phyloP scores from a whole-genome alignment of 495 filamentous ascomycete species.

The Aspergillus panamensis region DNA sequence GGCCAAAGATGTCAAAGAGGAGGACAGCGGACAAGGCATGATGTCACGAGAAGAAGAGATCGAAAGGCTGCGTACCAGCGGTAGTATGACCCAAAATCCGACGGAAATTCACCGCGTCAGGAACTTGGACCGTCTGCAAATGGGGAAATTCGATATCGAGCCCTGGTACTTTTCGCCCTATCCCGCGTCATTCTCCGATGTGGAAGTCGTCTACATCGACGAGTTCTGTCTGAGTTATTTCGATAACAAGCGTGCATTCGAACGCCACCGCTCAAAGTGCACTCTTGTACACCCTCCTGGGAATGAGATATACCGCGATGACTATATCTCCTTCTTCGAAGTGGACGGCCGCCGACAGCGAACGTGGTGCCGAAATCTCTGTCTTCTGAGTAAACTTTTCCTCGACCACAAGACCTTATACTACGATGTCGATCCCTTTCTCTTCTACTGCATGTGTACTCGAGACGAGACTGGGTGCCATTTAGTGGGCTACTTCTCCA shows the following conservation, averaged over 20 bases:
- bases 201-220: constrained; percentile 90
- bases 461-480: constrained; percentile 85
- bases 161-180: constrained; percentile 99
- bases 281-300: constrained; percentile 89
- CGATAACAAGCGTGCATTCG: constrained; percentile 71
- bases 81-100: constrained; percentile 98
- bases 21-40: constrained; percentile 41
- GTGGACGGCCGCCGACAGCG: constrained; percentile 94
- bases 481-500: constrained; percentile 94
- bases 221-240: constrained; percentile 96
- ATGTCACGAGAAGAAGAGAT: constrained; percentile 92
- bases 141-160: constrained; percentile 87
- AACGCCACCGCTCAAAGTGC: constrained; percentile 84
- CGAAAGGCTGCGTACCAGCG: constrained; percentile 86
- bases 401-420: constrained; percentile 99
- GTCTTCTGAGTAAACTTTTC: constrained; percentile 91
- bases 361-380: constrained; percentile 95
- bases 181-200: constrained; percentile 78
- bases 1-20: constrained; percentile 50
- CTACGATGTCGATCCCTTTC: constrained; percentile 97
- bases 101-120: constrained; percentile 95
- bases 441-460: constrained; percentile 97
- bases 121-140: constrained; percentile 88
- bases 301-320: constrained; percentile 97
- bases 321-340: constrained; percentile 93